These are phyloP conservation scores for Cryptococcus sp. DNA, from an alignment of 1,284 basidiomycete species.

Conservation along the genomic window DNA sequence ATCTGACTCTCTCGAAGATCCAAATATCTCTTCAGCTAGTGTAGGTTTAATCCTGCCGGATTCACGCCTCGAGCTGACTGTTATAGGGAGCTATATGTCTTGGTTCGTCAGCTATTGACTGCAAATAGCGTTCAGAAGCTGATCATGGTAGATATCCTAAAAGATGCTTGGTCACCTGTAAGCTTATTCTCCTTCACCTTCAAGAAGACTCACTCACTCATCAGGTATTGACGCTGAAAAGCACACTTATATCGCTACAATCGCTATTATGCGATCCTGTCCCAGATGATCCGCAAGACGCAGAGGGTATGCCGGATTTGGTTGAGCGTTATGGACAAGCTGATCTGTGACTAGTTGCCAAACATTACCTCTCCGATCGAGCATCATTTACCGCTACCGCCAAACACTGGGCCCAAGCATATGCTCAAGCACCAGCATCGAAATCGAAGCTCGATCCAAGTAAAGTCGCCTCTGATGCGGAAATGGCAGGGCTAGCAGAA, in stretches of 20 bases:
- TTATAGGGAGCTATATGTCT: slow-evolving; percentile 48
- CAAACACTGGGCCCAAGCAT: slow-evolving; percentile 86
- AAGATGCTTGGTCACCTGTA: slow-evolving; percentile 71
- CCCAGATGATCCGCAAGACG: slow-evolving; percentile 96
- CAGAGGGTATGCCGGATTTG: slow-evolving; percentile 56
- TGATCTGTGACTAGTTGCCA: slow-evolving; percentile 60
- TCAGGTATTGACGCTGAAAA: slow-evolving; percentile 87
- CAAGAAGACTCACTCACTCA: not conserved
- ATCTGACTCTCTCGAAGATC: slow-evolving; percentile 45
- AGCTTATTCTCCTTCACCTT: slow-evolving; percentile 1
- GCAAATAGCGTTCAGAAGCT: not conserved
- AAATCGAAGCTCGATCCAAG: slow-evolving; percentile 18
- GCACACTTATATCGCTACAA: slow-evolving; percentile 92
- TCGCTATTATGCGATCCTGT: slow-evolving; percentile 93
- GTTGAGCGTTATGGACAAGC: no score
- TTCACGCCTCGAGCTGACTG: no score
- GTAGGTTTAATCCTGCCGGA: slow-evolving; percentile 42
- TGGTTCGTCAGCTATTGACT: slow-evolving; percentile 13
- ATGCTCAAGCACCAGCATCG: slow-evolving; percentile 64
- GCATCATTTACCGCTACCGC: slow-evolving; percentile 87
- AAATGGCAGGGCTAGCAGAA: slow-evolving; percentile 51
- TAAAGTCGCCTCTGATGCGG: slow-evolving; percentile 32
- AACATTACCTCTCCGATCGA: slow-evolving; percentile 87
- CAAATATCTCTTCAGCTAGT: slow-evolving; percentile 90
- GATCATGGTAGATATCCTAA: slow-evolving; percentile 59